A percentile compares a stretch with the other conserved stretches of the same genome.
Conservation (phyloP, 345 rosid species). For the Tarenaya hassleriana region DNA sequence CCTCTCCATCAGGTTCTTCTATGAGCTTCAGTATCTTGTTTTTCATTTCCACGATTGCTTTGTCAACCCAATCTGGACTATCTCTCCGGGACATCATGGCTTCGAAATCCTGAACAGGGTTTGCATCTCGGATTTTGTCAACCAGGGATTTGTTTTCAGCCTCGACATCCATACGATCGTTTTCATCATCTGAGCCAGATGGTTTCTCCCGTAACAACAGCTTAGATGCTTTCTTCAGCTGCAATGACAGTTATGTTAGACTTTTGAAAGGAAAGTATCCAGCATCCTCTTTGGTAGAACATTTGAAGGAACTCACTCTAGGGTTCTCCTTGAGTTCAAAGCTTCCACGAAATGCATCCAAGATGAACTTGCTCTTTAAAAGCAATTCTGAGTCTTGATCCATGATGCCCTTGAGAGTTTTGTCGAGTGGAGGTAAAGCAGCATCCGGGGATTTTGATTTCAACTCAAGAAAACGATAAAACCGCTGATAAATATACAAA, state of each 20-base stretch:
- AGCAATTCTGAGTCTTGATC: conserved; percentile 62
- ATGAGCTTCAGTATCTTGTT: conserved; percentile 43
- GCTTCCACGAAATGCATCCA: conserved; percentile 41
- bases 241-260: conserved; percentile 25
- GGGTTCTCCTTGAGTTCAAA: conserved; percentile 76
- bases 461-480: conserved; percentile 64
- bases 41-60: conserved; percentile 65
- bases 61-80: conserved; percentile 47
- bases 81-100: conserved; percentile 80
- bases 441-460: conserved; percentile 69
- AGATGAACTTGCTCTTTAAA: conserved; percentile 38
- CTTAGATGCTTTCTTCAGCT: conserved; percentile 60
- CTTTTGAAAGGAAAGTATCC: conserved; percentile 1
- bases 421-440: conserved; percentile 69
- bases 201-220: conserved; percentile 43
- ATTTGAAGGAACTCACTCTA: conserved; percentile 35
- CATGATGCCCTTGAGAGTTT: conserved; percentile 56
- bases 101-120: conserved; percentile 75
- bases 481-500: conserved; percentile 45
- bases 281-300: background rate
- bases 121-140: conserved; percentile 51
- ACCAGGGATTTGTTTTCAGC: conserved; percentile 25
- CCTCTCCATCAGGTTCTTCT: conserved; percentile 35
- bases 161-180: conserved; percentile 23
- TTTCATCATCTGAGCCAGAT: conserved; percentile 60